A percentile compares a stretch with the other conserved stretches of the same genome.
Conservation (phyloP, 2,329 filamentous ascomycete species). For the Venturia pyrina region DNA sequence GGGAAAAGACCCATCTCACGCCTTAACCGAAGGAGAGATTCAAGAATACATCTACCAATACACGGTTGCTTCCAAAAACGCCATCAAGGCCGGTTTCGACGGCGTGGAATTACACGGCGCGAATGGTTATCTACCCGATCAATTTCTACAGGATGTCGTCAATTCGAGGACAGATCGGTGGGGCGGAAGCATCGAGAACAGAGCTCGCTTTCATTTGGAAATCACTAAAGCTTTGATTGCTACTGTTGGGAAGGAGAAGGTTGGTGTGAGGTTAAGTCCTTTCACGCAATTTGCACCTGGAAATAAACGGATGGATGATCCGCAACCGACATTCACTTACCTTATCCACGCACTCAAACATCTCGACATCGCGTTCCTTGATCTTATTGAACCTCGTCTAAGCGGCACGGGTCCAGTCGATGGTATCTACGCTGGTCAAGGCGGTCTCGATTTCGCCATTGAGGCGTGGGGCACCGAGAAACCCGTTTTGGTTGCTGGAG, state of each 20-base stretch:
- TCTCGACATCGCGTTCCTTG: constrained; percentile 49
- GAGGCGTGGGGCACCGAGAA: constrained; percentile 12
- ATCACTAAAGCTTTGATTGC: constrained; percentile 40
- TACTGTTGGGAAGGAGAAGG: constrained; percentile 43
- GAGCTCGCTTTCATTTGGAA: constrained; percentile 44
- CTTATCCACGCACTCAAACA: constrained; percentile 41
- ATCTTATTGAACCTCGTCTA: constrained; percentile 52
- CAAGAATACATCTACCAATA: constrained; percentile 27
- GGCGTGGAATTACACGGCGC: constrained; percentile 45
- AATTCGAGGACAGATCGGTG: constrained; percentile 44
- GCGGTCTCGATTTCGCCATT: constrained; percentile 15
- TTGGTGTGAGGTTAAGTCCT: constrained; percentile 50
- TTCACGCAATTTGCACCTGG: constrained; percentile 46
- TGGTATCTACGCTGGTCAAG: constrained; percentile 22
- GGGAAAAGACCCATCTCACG: constrained; percentile 23
- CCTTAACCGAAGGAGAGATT: constrained; percentile 31
- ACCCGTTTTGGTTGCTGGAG: constrained; percentile 31
- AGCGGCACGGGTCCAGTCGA: constrained; percentile 29
- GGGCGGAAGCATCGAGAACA: constrained; percentile 39
- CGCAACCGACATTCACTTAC: constrained; percentile 53
- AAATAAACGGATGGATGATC: constrained; percentile 52
- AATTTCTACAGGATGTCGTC: constrained; percentile 51
- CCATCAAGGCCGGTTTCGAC: constrained; percentile 43
- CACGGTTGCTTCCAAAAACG: constrained; percentile 34
- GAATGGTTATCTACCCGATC: constrained; percentile 44